Conservation (phyloP, 169 alveolate genomes). For the Cyclospora cayetanensis region DNA sequence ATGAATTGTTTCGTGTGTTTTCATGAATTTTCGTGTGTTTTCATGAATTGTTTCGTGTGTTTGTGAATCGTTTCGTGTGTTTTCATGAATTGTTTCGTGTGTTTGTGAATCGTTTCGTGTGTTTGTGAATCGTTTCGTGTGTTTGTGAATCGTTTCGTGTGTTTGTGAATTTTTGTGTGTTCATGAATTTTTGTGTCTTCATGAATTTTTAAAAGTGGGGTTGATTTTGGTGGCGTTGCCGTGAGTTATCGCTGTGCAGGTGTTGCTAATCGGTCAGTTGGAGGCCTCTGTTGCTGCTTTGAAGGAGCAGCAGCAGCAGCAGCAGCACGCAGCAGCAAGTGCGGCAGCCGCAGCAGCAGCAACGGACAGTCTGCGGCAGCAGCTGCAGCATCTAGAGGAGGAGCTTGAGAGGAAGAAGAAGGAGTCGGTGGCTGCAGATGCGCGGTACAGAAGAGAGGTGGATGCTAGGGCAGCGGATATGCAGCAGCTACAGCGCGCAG, state of each 20-base stretch:
- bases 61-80: too few relatives aligned
- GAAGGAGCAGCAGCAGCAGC: slow-evolving; percentile 62
- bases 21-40: too few relatives aligned
- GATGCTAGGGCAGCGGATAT: slow-evolving; percentile 35
- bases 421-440: slow-evolving; percentile 29
- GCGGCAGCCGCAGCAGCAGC: slow-evolving; percentile 62
- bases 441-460: neutral
- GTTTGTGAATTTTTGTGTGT: too few relatives aligned
- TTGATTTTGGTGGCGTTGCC: slow-evolving; percentile 5
- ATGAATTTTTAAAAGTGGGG: neutral
- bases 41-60: neutral
- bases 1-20: too few relatives aligned
- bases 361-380: slow-evolving; percentile 30
- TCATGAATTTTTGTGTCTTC: neutral
- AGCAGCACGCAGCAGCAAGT: slow-evolving; percentile 55
- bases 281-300: slow-evolving; percentile 23
- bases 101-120: neutral
- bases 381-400: slow-evolving; percentile 4
- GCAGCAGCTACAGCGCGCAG: slow-evolving; percentile 51
- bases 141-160: neutral
- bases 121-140: neutral
- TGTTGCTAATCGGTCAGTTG: slow-evolving; percentile 34
- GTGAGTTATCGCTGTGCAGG: neutral
- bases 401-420: slow-evolving; percentile 5
- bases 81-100: too few relatives aligned